phyloP scores from a whole-genome alignment of 1,284 basidiomycete genomes.

The Malassezia psittaci region DNA sequence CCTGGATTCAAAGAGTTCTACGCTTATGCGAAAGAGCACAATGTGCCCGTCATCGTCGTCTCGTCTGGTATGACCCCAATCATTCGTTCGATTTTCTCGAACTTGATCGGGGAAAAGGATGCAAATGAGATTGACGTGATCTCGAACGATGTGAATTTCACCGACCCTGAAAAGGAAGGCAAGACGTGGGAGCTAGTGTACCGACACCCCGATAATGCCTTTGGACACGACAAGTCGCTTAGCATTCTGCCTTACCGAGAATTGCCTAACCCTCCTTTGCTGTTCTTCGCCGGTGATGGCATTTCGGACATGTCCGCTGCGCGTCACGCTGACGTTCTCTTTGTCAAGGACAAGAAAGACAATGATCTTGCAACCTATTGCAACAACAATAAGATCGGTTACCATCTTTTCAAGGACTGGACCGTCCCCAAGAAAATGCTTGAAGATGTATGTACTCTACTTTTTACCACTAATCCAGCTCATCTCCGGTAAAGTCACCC shows the following conservation, averaged over 20 bases:
- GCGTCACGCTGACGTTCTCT: slow-evolving; percentile 45
- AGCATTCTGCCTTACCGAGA: slow-evolving; percentile 44
- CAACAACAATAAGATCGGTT: slow-evolving; percentile 36
- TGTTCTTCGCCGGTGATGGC: slow-evolving; percentile 47
- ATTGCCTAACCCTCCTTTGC: slow-evolving; percentile 36
- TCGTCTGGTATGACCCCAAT: slow-evolving; percentile 46
- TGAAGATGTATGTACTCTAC: slow-evolving; percentile 15
- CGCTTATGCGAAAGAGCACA: slow-evolving; percentile 40
- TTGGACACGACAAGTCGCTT: slow-evolving; percentile 45
- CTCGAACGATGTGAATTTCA: slow-evolving; percentile 46
- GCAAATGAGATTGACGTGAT: slow-evolving; percentile 44
- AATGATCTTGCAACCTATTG: slow-evolving; percentile 46
- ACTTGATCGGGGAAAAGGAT: slow-evolving; percentile 46
- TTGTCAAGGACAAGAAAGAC: slow-evolving; percentile 47
- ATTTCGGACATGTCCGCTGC: slow-evolving; percentile 48
- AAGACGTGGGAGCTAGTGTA: slow-evolving; percentile 44
- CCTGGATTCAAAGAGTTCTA: slow-evolving; percentile 48
- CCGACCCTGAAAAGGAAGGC: slow-evolving; percentile 41
- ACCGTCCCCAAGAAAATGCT: slow-evolving; percentile 40
- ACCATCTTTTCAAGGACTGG: slow-evolving; percentile 46
- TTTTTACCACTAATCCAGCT: slow-evolving; percentile 3
- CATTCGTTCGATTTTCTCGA: slow-evolving; percentile 43
- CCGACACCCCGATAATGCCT: slow-evolving; percentile 45
- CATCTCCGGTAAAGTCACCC: slow-evolving; percentile 6
- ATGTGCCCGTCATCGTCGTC: slow-evolving; percentile 45